A percentile compares a stretch with the other conserved stretches of the same genome.
These are phyloP conservation scores for Spirogloea muscicola DNA, from an alignment of 139 green algal genomes.

Conservation along the genomic window DNA sequence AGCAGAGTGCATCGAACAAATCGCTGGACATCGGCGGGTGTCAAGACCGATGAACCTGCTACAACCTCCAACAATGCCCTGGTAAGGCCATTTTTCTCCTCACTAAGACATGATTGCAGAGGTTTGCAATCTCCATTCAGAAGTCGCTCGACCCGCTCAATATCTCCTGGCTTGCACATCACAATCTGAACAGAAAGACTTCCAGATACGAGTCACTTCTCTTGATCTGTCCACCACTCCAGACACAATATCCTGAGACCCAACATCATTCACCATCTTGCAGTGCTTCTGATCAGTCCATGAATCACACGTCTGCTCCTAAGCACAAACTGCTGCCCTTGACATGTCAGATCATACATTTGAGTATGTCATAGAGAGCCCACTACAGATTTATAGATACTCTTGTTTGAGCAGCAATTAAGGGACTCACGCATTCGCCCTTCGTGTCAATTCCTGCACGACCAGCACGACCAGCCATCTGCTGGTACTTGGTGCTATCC, in stretches of 20 bases:
- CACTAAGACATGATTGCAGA: constrained; percentile 16
- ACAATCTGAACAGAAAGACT: constrained; percentile 38
- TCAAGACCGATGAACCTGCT: constrained; percentile 25
- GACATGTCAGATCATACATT: too few relatives aligned
- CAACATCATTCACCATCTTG: too few relatives aligned
- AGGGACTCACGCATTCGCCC: constrained; percentile 60
- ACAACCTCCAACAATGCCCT: constrained; percentile 45
- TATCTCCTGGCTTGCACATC: constrained; percentile 20
- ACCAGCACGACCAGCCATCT: constrained; percentile 52
- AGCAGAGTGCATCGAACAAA: constrained; percentile 43
- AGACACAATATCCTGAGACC: too few relatives aligned
- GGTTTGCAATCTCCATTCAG: constrained; percentile 14
- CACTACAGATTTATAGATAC: too few relatives aligned
- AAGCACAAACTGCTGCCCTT: too few relatives aligned
- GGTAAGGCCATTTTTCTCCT: constrained; percentile 11
- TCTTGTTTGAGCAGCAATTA: too few relatives aligned
- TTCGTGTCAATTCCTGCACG: constrained; percentile 48
- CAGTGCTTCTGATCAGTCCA: too few relatives aligned
- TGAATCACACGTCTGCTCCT: too few relatives aligned
- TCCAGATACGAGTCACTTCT: too few relatives aligned
- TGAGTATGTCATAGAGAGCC: too few relatives aligned
- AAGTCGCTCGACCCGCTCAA: not conserved
- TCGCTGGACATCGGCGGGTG: constrained; percentile 24
- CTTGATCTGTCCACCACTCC: too few relatives aligned
- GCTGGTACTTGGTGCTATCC: constrained; percentile 32